phyloP scores from a whole-genome alignment of 2,329 filamentous ascomycete species.

The Sclerotiophoma versabilis region DNA sequence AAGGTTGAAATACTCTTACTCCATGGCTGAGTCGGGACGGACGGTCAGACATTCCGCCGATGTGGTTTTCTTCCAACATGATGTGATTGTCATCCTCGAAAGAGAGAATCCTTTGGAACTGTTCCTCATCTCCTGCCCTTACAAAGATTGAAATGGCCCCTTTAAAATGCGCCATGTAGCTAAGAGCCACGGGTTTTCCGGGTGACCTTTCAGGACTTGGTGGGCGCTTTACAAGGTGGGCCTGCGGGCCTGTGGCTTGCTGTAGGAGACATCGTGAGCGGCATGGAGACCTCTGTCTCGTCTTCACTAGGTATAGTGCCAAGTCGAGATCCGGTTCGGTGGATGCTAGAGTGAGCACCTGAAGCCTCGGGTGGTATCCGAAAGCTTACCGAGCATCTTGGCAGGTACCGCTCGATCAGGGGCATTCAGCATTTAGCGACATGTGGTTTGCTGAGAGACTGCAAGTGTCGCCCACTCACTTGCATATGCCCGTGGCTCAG shows the following conservation, averaged over 20 bases:
- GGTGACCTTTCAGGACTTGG: not conserved
- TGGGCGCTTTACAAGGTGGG: not conserved
- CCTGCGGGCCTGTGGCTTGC: slow-evolving; percentile 13
- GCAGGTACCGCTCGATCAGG: slow-evolving; percentile 16
- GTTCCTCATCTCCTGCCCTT: not conserved
- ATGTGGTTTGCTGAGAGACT: not conserved
- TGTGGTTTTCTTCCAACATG: not conserved
- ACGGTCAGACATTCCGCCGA: slow-evolving; percentile 28
- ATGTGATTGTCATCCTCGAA: not conserved
- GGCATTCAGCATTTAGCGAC: slow-evolving; percentile 2
- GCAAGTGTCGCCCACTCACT: not conserved
- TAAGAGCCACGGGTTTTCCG: not conserved
- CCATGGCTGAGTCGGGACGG: slow-evolving; percentile 19
- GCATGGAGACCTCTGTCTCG: slow-evolving; percentile 7
- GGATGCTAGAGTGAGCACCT: slow-evolving; percentile 8
- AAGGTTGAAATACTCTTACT: slow-evolving; percentile 3
- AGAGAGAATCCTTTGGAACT: not conserved
- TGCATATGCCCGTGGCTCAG: not conserved
- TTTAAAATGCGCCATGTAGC: not conserved
- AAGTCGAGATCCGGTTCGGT: slow-evolving; percentile 7
- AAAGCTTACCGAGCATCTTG: slow-evolving; percentile 15
- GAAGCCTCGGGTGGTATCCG: slow-evolving; percentile 12
- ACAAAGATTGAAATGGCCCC: not conserved
- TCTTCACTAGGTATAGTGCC: slow-evolving; percentile 7
- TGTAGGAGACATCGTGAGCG: slow-evolving; percentile 7